Percentiles rank a stretch among this genome's conserved stretches.
Evolutionary conservation across 345 rosid genomes (phyloP).

Genomic region (Citrus australasica): DNA sequence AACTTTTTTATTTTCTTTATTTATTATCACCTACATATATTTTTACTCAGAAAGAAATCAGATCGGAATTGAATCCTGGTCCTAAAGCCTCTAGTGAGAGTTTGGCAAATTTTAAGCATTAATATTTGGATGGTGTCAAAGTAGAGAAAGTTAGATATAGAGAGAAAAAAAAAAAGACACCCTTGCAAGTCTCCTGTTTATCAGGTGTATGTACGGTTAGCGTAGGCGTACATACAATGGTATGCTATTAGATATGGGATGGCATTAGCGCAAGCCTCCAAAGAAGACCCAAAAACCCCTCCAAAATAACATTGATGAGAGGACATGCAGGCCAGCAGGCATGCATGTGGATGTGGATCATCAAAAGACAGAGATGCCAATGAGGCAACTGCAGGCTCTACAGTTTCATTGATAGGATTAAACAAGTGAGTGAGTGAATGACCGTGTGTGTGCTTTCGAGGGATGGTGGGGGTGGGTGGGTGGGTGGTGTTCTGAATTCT

Average conservation of each 20-base stretch:
- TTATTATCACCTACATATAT: too few relatives aligned
- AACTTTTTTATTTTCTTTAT: too few relatives aligned
- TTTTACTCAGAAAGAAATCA: too few relatives aligned
- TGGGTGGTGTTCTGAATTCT: background rate
- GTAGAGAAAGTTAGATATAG: too few relatives aligned
- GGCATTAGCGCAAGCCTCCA: background rate
- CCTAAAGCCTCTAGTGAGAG: too few relatives aligned
- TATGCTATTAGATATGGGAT: background rate
- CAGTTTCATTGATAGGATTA: background rate
- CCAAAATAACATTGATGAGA: background rate
- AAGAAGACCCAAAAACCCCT: background rate
- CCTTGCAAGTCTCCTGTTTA: too few relatives aligned
- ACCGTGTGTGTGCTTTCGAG: background rate
- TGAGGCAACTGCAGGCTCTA: background rate
- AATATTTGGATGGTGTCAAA: too few relatives aligned
- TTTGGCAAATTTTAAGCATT: too few relatives aligned
- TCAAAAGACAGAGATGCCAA: conserved; percentile 7
- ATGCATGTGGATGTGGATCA: conserved; percentile 1
- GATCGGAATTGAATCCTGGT: too few relatives aligned
- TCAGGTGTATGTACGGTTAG: too few relatives aligned
- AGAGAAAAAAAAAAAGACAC: too few relatives aligned
- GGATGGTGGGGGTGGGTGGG: background rate
- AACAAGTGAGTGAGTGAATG: background rate
- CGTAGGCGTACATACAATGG: too few relatives aligned
- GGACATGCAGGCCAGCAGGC: background rate